phyloP scores from a whole-genome alignment of 2,329 filamentous ascomycete genomes.

The Zymoseptoria ardabiliae region DNA sequence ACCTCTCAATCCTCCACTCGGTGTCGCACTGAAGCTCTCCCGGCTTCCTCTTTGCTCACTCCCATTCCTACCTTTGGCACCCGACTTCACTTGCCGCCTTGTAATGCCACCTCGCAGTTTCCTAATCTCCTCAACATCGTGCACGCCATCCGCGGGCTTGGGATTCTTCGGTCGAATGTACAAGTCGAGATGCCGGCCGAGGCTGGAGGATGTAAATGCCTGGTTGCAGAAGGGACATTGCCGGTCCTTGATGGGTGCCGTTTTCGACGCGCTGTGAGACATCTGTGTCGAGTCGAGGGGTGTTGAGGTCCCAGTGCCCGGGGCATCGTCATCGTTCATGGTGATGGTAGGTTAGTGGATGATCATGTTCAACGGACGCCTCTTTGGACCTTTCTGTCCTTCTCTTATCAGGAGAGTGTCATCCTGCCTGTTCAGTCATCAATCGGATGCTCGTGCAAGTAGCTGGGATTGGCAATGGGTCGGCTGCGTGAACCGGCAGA shows the following conservation, averaged over 20 bases:
- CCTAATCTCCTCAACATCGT: constrained; percentile 82
- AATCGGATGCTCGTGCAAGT: not conserved
- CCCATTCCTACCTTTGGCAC: constrained; percentile 15
- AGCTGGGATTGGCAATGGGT: not conserved
- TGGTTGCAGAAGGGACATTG: constrained; percentile 83
- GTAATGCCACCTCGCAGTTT: constrained; percentile 81
- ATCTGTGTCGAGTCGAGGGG: constrained; percentile 14
- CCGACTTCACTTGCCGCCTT: constrained; percentile 65
- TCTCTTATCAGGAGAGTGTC: not conserved
- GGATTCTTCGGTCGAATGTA: constrained; percentile 94
- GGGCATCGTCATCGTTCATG: constrained; percentile 10
- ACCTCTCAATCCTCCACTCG: not conserved
- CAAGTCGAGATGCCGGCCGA: constrained; percentile 87
- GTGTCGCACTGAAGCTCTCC: not conserved
- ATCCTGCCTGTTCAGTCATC: not conserved
- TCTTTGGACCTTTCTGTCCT: not conserved
- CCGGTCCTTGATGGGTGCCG: constrained; percentile 64
- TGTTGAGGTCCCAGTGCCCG: constrained; percentile 20
- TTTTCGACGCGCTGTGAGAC: constrained; percentile 23
- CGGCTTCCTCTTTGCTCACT: not conserved
- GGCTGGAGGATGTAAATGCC: constrained; percentile 84
- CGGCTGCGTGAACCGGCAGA: not conserved
- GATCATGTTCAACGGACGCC: not conserved
- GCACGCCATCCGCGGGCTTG: constrained; percentile 75
- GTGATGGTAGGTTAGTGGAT: not conserved